Evolutionary conservation across 768 basidiomycete genomes (phyloP).

Genomic region (Inosperma sp.): DNA sequence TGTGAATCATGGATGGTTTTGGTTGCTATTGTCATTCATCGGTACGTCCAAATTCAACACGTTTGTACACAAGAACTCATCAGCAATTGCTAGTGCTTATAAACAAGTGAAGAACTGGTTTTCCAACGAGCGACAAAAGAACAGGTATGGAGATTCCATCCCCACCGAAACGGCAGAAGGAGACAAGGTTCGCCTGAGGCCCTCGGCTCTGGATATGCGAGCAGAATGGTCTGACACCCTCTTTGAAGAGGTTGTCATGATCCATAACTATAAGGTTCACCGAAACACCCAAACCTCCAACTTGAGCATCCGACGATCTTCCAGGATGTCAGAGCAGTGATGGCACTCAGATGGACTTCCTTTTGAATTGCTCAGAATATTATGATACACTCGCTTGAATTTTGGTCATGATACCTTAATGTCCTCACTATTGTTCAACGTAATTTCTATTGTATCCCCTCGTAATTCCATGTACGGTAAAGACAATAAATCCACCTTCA

Average conservation of each 20-base stretch:
- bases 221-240: constrained; percentile 58
- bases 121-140: constrained; percentile 55
- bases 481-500: too few species aligned
- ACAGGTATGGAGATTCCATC: constrained; percentile 37
- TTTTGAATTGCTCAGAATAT: not conserved
- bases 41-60: constrained; percentile 32
- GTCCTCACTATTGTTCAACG: not conserved
- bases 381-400: not conserved
- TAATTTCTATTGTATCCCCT: not conserved
- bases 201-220: constrained; percentile 43
- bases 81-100: constrained; percentile 39
- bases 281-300: constrained; percentile 29
- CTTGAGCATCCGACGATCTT: constrained; percentile 16
- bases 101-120: constrained; percentile 67
- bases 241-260: constrained; percentile 59
- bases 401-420: not conserved
- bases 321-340: constrained; percentile 17
- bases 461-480: not conserved
- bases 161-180: constrained; percentile 35
- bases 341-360: not conserved
- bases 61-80: constrained; percentile 1
- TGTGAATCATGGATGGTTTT: constrained; percentile 57
- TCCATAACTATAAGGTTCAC: constrained; percentile 45
- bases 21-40: constrained; percentile 51
- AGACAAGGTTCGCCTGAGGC: constrained; percentile 45